phyloP scores from a whole-genome alignment of 495 filamentous ascomycete genomes.

The Cladorrhinum samala region DNA sequence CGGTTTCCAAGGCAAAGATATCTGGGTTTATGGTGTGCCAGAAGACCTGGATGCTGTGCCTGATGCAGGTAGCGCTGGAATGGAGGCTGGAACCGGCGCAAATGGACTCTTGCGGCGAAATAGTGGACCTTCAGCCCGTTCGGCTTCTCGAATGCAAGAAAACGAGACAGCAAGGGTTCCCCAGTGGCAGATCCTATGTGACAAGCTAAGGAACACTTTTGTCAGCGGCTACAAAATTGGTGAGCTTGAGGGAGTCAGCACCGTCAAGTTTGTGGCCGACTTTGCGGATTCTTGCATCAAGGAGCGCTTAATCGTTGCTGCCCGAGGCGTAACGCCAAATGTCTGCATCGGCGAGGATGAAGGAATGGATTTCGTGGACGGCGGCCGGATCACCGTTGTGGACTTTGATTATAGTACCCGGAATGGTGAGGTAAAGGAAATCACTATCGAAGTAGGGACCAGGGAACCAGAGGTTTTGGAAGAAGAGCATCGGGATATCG shows the following conservation, averaged over 20 bases:
- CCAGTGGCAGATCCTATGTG: conserved; percentile 64
- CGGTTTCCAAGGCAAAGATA: conserved; percentile 63
- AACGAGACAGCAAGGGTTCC: conserved; percentile 40
- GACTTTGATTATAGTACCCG: conserved; percentile 61
- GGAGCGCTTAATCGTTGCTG: conserved; percentile 66
- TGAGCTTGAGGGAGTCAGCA: conserved; percentile 50
- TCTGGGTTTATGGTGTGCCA: conserved; percentile 79
- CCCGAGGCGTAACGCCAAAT: conserved; percentile 63
- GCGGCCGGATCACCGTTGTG: conserved; percentile 68
- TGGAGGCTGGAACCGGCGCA: conserved; percentile 23
- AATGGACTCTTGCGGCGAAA: conserved; percentile 32
- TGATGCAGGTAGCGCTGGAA: conserved; percentile 23
- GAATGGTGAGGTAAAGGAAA: conserved; percentile 49
- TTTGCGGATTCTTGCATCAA: conserved; percentile 37
- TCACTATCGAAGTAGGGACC: conserved; percentile 71
- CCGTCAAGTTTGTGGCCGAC: conserved; percentile 56
- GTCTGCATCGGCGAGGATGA: conserved; percentile 60
- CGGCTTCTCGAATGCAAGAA: conserved; percentile 30
- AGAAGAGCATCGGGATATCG: conserved; percentile 71
- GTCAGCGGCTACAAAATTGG: conserved; percentile 53
- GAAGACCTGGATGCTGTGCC: conserved; percentile 59
- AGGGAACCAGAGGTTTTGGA: conserved; percentile 60
- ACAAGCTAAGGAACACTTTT: conserved; percentile 58
- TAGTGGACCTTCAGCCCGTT: conserved; percentile 34
- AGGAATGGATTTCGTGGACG: conserved; percentile 70